phyloP scores from a whole-genome alignment of 768 basidiomycete species.

The Leccinellum rugosiceps region DNA sequence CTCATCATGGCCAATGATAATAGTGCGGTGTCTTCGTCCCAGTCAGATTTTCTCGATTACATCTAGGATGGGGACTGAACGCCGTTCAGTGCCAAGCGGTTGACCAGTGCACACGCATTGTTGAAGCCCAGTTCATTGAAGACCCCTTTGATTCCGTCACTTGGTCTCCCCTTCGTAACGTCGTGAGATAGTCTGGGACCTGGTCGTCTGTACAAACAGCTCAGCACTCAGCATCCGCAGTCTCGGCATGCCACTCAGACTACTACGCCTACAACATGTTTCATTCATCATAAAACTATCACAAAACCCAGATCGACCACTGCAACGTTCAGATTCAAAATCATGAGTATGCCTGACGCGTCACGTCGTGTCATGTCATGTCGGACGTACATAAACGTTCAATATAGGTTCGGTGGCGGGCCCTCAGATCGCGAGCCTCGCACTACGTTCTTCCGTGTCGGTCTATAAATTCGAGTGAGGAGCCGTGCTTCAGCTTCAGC shows the following conservation, averaged over 20 bases:
- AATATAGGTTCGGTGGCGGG: neutral
- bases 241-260: neutral
- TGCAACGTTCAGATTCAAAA: neutral
- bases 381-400: neutral
- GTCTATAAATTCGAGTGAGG: too few species aligned
- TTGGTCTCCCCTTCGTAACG: neutral
- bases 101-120: too few species aligned
- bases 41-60: too few species aligned
- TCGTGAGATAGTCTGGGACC: too few species aligned
- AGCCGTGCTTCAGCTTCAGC: too few species aligned
- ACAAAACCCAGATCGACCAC: neutral
- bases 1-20: too few species aligned
- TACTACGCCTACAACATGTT: neutral
- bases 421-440: neutral
- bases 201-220: neutral
- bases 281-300: too few species aligned
- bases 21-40: too few species aligned
- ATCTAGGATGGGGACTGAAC: too few species aligned
- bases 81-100: too few species aligned
- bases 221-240: neutral
- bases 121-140: neutral
- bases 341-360: neutral
- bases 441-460: too few species aligned
- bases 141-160: neutral
- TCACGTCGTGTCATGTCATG: neutral